Conservation (phyloP, 2,329 filamentous ascomycete genomes). For the Clonostachys rosea region DNA sequence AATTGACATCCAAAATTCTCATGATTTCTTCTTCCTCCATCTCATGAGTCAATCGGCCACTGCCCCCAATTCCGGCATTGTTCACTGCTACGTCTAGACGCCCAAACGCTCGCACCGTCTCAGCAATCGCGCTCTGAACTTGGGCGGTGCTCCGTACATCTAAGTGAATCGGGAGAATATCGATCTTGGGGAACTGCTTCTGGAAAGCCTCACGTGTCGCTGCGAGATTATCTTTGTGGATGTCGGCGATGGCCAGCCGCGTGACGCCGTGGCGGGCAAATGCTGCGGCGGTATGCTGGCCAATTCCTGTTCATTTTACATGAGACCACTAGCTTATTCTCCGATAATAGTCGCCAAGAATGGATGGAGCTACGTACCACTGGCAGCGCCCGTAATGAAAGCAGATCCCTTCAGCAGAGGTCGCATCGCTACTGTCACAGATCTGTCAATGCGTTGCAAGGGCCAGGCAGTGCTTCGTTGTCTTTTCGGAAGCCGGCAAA, state of each 20-base stretch:
- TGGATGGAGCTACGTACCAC: slow-evolving; percentile 1
- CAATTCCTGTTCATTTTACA: slow-evolving; percentile 32
- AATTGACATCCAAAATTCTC: slow-evolving; percentile 44
- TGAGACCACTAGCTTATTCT: too few relatives aligned
- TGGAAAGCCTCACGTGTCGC: slow-evolving; percentile 24
- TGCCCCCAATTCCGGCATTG: slow-evolving; percentile 45
- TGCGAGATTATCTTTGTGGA: slow-evolving; percentile 26
- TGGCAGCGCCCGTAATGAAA: slow-evolving; percentile 7
- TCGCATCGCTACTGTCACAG: neutral
- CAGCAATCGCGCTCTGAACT: slow-evolving; percentile 33
- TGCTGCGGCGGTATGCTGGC: slow-evolving; percentile 35
- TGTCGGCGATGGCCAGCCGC: slow-evolving; percentile 40
- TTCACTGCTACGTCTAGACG: slow-evolving; percentile 52
- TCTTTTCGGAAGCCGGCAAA: too few relatives aligned
- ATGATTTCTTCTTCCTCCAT: slow-evolving; percentile 40
- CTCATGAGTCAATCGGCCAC: slow-evolving; percentile 35
- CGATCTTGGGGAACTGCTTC: slow-evolving; percentile 27
- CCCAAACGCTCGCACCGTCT: slow-evolving; percentile 38
- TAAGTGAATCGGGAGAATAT: slow-evolving; percentile 31
- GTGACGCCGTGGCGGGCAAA: slow-evolving; percentile 41
- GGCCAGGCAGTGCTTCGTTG: too few relatives aligned
- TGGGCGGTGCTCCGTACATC: slow-evolving; percentile 38
- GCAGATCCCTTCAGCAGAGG: slow-evolving; percentile 3
- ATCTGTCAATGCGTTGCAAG: too few relatives aligned
- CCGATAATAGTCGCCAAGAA: too few relatives aligned